These are phyloP conservation scores for Hypoxylon fragiforme DNA, from an alignment of 495 filamentous ascomycete species.

Conservation along the genomic window DNA sequence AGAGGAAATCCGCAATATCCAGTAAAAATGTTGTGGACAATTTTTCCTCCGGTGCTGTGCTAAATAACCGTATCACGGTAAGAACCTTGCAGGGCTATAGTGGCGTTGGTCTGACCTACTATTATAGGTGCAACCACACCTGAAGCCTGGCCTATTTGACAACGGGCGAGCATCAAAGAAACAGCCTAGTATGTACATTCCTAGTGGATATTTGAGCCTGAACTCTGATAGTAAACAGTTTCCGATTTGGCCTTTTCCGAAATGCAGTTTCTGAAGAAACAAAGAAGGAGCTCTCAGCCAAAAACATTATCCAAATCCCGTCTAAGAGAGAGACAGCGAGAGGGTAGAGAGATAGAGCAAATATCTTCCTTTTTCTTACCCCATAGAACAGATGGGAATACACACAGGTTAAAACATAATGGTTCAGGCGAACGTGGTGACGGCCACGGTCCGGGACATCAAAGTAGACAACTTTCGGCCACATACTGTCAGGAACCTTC, in stretches of 20 bases:
- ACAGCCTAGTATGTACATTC: slow-evolving; percentile 51
- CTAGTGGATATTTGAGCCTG: background rate
- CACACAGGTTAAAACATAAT: background rate
- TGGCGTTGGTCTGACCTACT: slow-evolving; percentile 30
- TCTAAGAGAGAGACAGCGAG: slow-evolving; percentile 26
- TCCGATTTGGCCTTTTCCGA: slow-evolving; percentile 70
- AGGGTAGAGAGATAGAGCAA: slow-evolving; percentile 44
- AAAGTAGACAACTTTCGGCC: background rate
- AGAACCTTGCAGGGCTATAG: slow-evolving; percentile 17
- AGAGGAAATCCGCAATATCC: slow-evolving; percentile 35
- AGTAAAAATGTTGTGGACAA: slow-evolving; percentile 60
- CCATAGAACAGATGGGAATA: slow-evolving; percentile 4
- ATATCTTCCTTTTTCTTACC: slow-evolving; percentile 47
- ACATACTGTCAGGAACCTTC: background rate
- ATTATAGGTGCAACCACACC: slow-evolving; percentile 59
- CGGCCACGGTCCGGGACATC: background rate
- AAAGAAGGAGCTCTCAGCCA: slow-evolving; percentile 16
- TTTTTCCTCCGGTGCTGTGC: slow-evolving; percentile 67
- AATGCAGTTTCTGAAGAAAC: slow-evolving; percentile 60
- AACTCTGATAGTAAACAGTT: slow-evolving; percentile 46
- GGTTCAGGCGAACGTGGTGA: background rate
- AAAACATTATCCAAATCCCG: slow-evolving; percentile 27
- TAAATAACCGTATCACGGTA: slow-evolving; percentile 66
- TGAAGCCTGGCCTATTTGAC: slow-evolving; percentile 66
- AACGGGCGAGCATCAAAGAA: slow-evolving; percentile 68